Evolutionary conservation across 176 grass and related monocot genomes (phyloP), one percentile per base, ranked within the genome.

Genomic region (Miscanthus lutarioriparius): DNA sequence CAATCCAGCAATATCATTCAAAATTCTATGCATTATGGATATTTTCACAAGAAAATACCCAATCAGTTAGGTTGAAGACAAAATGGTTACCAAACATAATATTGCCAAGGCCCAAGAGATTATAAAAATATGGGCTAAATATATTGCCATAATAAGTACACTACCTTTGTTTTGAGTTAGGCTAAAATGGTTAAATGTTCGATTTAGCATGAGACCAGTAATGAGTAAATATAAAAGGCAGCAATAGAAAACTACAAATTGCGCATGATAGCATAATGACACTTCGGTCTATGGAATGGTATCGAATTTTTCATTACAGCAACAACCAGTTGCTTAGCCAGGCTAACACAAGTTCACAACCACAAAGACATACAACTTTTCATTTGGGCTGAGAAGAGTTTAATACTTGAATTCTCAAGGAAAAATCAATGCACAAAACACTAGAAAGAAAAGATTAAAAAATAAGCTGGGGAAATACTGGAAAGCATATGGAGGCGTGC

Each of bases 51-150:
- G 14, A 19, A 51, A 74, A 74, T 33, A 51, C 7, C 4, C 28
- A 17, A 74, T 61, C 35, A 48, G 61, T 19, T 37, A 64, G 30
- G 80, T 38, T 72, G 15, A 10, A 26, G 47, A 49, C 6, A 5
- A 72, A 39, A 87, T 35, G 30, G 4, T 14, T 56, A 20, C 30
- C 49, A 8, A 74, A 67, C 39, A 14, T 67, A 75, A 87, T 56
- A 71, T 37, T 72, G 44, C 22, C n/a, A 62, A 51, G 48, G 48
- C 15, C 15, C 48, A 19, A 43, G 32, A 66, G 17, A 30, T 41
- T 11, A 47, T 28, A 43, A 72, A 19, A 30, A 47, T 7, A 30
- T 17, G 3, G 23, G 41, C 7, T 30, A 74, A 15, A 45, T 26
- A 19, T 30, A 74, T 74, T 48, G 15, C 23, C 13, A 28, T 32